Base-by-base conservation (phyloP, 2,329 filamentous ascomycete species). In the Cladosporium halotolerans region DNA sequence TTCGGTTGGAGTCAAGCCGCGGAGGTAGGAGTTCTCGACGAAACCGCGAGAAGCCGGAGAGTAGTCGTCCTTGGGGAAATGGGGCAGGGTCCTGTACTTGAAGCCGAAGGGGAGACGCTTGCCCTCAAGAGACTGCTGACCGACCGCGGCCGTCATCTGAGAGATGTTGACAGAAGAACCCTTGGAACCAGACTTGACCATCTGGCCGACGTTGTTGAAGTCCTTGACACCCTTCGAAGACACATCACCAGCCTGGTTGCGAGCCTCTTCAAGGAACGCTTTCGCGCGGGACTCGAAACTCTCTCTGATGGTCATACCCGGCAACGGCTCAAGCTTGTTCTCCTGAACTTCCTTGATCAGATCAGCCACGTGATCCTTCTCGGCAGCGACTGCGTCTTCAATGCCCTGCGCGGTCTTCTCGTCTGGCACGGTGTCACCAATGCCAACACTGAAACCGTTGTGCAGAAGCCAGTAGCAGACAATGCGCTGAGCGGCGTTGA, bases 1-100 rank as follows among this genome's bases (percentile, higher is more conserved):
- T 63, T 99, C 93, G 1, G 88, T 86, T 0, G 93, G 93, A 0
- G 95, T 99, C 55, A 99, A 76, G 53, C 93, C 93, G 77, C 93
- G 88, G 10, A 99, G 82, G 65, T 99, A 99, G 0, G 93, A 99
- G 74, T 99, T 99, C 72, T 99, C 93, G 16, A 99, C 93, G 67
- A 99, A 99, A 40, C 93, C 93, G 75, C 93, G 86, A 43, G 93
- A 92, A 69, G 96, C 91, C 9, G 93, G 90, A 16, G 92, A 97
- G 72, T 97, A 99, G 70, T 99, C 95, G 64, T 99, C 95, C 77
- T 99, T 99, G 60, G 93, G 96, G 73, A 99, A 99, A 72, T 99
- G 93, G 3, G 93, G 93, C 55, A 99, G 76, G 0, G 93, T 96
- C 49, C 93, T 85, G 70, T 99, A 97, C 70, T 97, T 96, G 83